Conservation (phyloP, 2,329 filamentous ascomycete genomes). For the Epicoccum nigrum region DNA sequence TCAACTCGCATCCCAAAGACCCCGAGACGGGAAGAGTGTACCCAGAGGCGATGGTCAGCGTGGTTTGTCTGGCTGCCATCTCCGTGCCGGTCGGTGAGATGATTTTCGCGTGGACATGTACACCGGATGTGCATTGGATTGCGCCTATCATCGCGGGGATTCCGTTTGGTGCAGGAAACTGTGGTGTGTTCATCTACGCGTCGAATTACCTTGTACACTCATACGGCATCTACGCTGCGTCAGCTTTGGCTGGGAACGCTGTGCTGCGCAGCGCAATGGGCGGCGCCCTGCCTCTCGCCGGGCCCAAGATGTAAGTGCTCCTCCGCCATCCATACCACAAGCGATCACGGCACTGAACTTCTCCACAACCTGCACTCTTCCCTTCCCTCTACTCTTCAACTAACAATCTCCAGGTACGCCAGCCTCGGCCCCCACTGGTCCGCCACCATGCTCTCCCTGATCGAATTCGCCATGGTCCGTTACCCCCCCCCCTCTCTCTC, state of each 20-base stretch:
- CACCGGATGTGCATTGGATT: conserved; percentile 85
- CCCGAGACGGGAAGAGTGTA: conserved; percentile 73
- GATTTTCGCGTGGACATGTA: conserved; percentile 75
- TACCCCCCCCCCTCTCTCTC: too few species aligned
- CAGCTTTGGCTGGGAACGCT: conserved; percentile 78
- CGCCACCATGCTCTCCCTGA: conserved; percentile 73
- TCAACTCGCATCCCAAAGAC: conserved; percentile 77
- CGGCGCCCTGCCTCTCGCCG: conserved; percentile 78
- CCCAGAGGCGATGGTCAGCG: conserved; percentile 80
- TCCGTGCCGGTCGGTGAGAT: conserved; percentile 79
- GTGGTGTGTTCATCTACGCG: conserved; percentile 80
- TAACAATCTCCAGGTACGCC: conserved; percentile 56
- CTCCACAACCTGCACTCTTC: too few species aligned
- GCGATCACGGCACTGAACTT: too few species aligned
- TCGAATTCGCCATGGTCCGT: conserved; percentile 63
- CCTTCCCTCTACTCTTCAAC: neutral
- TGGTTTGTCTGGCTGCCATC: conserved; percentile 79
- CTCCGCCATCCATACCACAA: too few species aligned
- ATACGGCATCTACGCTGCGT: conserved; percentile 83
- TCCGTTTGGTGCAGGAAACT: conserved; percentile 79
- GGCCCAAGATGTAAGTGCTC: conserved; percentile 62
- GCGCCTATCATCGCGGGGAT: conserved; percentile 78
- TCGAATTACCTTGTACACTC: conserved; percentile 79
- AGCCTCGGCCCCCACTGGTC: conserved; percentile 77
- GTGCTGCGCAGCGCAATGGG: conserved; percentile 75